Evolutionary conservation across 805 yeast species (phyloP), one percentile per base, ranked within the genome.

Genomic region (Metschnikowia lachancei): DNA sequence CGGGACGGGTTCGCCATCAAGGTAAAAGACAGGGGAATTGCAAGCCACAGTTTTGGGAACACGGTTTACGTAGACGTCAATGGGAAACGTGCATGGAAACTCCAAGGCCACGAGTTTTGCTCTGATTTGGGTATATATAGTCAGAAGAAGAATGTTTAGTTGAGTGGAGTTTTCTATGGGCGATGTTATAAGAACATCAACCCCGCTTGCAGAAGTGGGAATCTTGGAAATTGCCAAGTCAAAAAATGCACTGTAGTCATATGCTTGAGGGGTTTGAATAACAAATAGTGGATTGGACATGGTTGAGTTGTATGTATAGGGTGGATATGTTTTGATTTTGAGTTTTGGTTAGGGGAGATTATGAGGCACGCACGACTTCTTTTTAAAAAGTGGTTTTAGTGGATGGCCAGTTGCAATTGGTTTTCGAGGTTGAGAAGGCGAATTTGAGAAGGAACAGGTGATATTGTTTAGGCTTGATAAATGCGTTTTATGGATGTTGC

Each of bases 31-130:
- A 4, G 18, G 13, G 4, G 17, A 14, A 16, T 26, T 13, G 8
- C n/a, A 13, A 14, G 8, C n/a, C 11, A 16, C 16, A 22, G n/a
- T 12, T 5, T 18, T 16, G 5, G 32, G 16, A 3, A n/a, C 12
- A 13, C 18, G 24, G 31, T 67, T 65, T 48, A 65, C 63, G 10
- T 65, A 43, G 0, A 70, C 56, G 39, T 66, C 60, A 41, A 70
- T 66, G 14, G 54, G 60, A 40, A 69, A 63, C 1, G 50, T 46
- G 45, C 62, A 61, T 39, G 59, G 58, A 37, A 54, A 59, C 4
- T 65, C 64, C 16, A 46, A 40, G 1, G 16, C 20, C 10, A 51
- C 39, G 13, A 39, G 24, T n/a, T 28, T 14, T 17, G 22, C 19
- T 32, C 50, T 28, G 3, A 61, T 38, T 14, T 58, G 50, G 13